Percentiles rank a stretch among this genome's conserved stretches.
Conservation (phyloP, 2,329 filamentous ascomycete species). For the Claviceps pusilla region DNA sequence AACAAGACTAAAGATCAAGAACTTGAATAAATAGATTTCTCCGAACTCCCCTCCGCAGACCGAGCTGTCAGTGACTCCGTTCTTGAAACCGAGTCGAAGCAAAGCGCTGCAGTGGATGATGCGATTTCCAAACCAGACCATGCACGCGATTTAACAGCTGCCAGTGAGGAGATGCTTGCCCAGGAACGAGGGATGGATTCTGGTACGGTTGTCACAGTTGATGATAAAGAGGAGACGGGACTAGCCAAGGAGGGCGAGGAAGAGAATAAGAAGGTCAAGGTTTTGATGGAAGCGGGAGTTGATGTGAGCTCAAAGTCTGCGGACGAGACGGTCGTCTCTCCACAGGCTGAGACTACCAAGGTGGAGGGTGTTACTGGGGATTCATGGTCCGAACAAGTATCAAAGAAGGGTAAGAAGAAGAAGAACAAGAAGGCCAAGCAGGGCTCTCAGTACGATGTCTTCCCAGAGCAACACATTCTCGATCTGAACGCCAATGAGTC, state of each 20-base stretch:
- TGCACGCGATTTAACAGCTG: not conserved
- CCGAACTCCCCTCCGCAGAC: conserved; percentile 10
- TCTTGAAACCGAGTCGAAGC: not conserved
- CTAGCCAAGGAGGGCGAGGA: conserved; percentile 18
- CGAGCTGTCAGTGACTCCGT: not conserved
- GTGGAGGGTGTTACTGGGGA: conserved; percentile 1
- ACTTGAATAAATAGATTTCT: conserved; percentile 15
- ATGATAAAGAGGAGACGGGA: conserved; percentile 5
- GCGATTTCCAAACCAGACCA: not conserved
- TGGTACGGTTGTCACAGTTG: conserved; percentile 2
- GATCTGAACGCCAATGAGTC: conserved; percentile 3
- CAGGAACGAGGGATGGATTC: conserved; percentile 1
- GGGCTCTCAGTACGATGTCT: conserved; percentile 1
- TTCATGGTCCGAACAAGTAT: conserved; percentile 6
- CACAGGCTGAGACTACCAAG: conserved; percentile 6
- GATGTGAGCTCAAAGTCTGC: conserved; percentile 6
- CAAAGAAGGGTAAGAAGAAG: conserved; percentile 17
- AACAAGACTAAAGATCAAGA: conserved; percentile 19
- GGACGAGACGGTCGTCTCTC: conserved; percentile 3
- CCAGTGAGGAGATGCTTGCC: not conserved
- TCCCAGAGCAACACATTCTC: conserved; percentile 2
- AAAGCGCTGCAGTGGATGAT: not conserved
- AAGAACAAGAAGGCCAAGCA: conserved; percentile 10
- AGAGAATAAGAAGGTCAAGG: conserved; percentile 11
- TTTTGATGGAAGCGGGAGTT: conserved; percentile 4